Conservation (phyloP, 306 rosid genomes). For the Luffa aegyptiaca region DNA sequence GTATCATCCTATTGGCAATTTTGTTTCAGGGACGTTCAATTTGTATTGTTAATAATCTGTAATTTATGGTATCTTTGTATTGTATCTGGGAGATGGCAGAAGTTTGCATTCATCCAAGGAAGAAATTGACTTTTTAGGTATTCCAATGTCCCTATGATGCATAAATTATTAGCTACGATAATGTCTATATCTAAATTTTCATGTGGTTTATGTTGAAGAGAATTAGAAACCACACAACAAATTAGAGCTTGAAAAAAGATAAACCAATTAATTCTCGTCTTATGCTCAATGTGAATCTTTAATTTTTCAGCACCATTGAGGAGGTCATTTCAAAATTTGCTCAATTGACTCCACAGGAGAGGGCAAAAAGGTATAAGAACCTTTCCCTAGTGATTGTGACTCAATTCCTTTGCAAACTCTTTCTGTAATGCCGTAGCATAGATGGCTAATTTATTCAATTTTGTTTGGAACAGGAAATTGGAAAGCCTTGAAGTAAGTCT, state of each 20-base stretch:
- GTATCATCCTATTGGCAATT: not conserved
- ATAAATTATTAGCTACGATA: not conserved
- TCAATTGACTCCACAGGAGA: conserved; percentile 72
- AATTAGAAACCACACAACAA: not conserved
- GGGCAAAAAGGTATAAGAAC: conserved; percentile 53
- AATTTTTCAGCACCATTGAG: conserved; percentile 37
- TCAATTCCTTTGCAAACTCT: not conserved
- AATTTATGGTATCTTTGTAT: not conserved
- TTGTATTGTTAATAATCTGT: not conserved
- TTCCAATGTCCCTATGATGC: not conserved
- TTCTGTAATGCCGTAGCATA: not conserved
- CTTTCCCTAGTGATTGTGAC: not conserved
- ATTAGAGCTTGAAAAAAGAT: not conserved
- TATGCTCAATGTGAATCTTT: not conserved
- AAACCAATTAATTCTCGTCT: not conserved
- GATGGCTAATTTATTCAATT: not conserved
- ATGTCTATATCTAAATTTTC: not conserved
- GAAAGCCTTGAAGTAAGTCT: conserved; percentile 79
- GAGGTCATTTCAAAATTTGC: conserved; percentile 71
- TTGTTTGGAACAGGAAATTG: conserved; percentile 52
- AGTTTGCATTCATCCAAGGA: not conserved
- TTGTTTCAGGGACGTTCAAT: not conserved
- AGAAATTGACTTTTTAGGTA: not conserved
- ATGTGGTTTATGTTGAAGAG: not conserved
- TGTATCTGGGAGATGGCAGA: not conserved